Evolutionary conservation across 2,329 filamentous ascomycete genomes (phyloP), one percentile per base, ranked within the genome.

Genomic region (Tolypocladium endophyticum): DNA sequence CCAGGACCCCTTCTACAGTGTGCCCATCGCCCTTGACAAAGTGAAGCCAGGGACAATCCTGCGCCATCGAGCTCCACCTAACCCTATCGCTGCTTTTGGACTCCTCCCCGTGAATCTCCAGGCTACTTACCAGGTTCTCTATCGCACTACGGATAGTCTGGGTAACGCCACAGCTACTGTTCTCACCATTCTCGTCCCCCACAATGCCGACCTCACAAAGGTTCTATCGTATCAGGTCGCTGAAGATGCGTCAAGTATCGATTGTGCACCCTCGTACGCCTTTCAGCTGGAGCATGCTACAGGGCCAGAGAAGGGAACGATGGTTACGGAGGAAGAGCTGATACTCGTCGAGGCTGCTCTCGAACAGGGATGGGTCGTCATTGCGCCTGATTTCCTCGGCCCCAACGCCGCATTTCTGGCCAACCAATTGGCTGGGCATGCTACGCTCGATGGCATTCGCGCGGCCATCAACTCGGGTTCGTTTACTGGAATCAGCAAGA

Each of bases 331-430:
- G 52, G 12, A 58, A 8, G 65, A 69, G 61, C 45, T 68, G 0
- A 55, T 70, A 11, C 54, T 69, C 9, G 61, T 67, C 3, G 61
- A 68, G n/a, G 57, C 59, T 1, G 64, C 62, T 2, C 73, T 82
- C 2, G 69, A 68, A 6, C 60, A 71, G 63, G 78, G 79, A 8
- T 81, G 77, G 77, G 69, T 76, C n/a, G 76, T 82, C n/a, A 76
- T 73, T 20, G 65, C 77, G 71, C 78, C 80, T 0, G 80, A 83
- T 62, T 76, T 73, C 57, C 72, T 79, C 57, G 77, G 77, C 0
- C 75, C 75, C 3, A 65, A 69, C 12, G 77, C 74, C 1, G 71
- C 75, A 0, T 81, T 76, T 62, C 66, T 72, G 1, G 73, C 74
- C 3, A 75, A 74, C 41, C 67, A 70, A 9, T 67, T 74, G n/a